These are phyloP conservation scores for Fomitopsis pulvina DNA, from an alignment of 768 basidiomycete species.

Conservation along the genomic window DNA sequence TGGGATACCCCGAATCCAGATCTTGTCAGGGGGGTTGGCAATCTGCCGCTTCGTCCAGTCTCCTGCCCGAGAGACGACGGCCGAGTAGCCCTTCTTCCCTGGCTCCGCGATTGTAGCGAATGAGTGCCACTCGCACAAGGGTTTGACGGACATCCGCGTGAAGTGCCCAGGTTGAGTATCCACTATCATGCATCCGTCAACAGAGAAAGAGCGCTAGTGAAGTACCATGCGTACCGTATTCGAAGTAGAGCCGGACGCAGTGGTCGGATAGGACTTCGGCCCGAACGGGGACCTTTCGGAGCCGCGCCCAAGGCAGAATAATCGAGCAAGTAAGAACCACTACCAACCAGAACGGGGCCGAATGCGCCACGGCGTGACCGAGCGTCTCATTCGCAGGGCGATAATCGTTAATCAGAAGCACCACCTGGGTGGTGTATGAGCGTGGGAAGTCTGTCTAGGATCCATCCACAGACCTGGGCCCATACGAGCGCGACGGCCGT, in stretches of 20 bases:
- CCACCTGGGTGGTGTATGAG: constrained; percentile 25
- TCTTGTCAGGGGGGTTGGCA: constrained; percentile 40
- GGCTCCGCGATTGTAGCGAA: constrained; percentile 47
- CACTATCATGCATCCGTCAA: constrained; percentile 14
- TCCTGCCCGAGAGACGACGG: constrained; percentile 51
- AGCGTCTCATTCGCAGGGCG: constrained; percentile 30
- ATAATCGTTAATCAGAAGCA: constrained; percentile 50
- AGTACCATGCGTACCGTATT: constrained; percentile 40
- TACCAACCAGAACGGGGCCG: constrained; percentile 51
- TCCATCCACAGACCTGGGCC: constrained; percentile 36
- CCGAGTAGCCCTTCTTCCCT: constrained; percentile 35
- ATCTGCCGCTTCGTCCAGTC: constrained; percentile 56
- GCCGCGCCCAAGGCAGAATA: constrained; percentile 52
- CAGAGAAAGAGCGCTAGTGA: constrained; percentile 8
- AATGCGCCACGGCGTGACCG: constrained; percentile 35
- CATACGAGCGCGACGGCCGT: constrained; percentile 45
- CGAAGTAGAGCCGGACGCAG: constrained; percentile 52
- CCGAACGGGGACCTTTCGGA: constrained; percentile 48
- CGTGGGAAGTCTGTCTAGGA: not conserved
- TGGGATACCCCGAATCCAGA: constrained; percentile 56
- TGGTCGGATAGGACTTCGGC: constrained; percentile 49
- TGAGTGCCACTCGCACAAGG: constrained; percentile 52
- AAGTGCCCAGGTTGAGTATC: constrained; percentile 29
- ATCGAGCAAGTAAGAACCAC: constrained; percentile 48
- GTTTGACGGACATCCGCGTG: constrained; percentile 33